Conservation (phyloP, 331 rosid genomes). For the Stylosanthes scabra region DNA sequence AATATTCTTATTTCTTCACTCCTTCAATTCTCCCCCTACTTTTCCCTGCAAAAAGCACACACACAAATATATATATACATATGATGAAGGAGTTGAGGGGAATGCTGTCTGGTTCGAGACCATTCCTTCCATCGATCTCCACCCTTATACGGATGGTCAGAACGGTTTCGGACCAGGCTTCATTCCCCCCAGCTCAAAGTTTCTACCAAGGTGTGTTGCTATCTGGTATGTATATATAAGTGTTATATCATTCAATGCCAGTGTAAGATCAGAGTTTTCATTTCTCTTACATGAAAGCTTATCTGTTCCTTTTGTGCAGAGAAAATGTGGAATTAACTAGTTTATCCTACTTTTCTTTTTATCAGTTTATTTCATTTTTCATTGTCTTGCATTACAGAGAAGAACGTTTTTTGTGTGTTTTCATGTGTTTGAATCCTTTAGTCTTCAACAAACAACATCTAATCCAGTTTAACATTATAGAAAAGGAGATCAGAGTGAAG, state of each 20-base stretch:
- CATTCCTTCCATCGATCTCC: slow-evolving; percentile 40
- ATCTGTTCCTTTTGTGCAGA: not conserved
- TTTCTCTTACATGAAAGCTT: slow-evolving; percentile 1
- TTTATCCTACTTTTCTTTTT: not conserved
- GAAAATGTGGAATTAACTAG: not conserved
- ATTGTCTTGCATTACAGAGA: no score
- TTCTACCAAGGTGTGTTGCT: not conserved
- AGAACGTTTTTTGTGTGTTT: no score
- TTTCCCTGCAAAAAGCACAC: slow-evolving; percentile 8
- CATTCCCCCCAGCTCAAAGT: slow-evolving; percentile 80
- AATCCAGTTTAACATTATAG: slow-evolving; percentile 2
- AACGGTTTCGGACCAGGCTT: slow-evolving; percentile 99
- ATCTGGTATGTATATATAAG: no score
- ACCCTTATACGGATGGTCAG: not conserved
- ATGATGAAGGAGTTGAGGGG: slow-evolving; percentile 63
- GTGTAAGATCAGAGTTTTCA: slow-evolving; percentile 23
- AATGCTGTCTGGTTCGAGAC: slow-evolving; percentile 95
- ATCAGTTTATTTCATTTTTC: not conserved
- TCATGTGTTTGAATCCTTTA: not conserved
- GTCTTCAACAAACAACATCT: not conserved
- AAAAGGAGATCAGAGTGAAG: not conserved
- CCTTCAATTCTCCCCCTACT: slow-evolving; percentile 9
- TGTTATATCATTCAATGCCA: slow-evolving; percentile 30
- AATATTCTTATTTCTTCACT: not conserved
- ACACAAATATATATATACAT: no score